Base-by-base conservation (phyloP, 306 rosid species). In the Chamaecrista fasciculata region DNA sequence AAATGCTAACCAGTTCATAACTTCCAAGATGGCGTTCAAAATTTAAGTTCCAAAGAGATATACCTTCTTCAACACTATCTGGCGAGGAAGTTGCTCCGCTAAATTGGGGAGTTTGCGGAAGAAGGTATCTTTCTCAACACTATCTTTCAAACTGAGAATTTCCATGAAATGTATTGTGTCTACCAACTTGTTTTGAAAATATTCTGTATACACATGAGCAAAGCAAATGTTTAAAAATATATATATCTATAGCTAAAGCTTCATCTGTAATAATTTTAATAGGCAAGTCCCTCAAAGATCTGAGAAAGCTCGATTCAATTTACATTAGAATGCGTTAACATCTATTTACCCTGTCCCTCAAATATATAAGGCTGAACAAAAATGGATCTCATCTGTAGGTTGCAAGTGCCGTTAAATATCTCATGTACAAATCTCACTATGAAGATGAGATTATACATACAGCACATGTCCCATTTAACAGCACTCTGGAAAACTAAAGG, bases 111-210 rank as follows among this genome's bases (percentile, higher is more conserved):
- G 99, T 85, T 91, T 95, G 77, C 97, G 96, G 86, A 95, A 95
- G 87, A 95, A 95, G 56, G 97, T 84, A 82, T 95, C 97, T 80
- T 87, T 95, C 84, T 95, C 99, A 75, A 95, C 90, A 60, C 99
- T 95, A 59, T 95, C 99, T 81, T 95, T 95, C 80, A 95, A 76
- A 82, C 87, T 95, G 42, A 95, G 91, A 85, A 95, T 89, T 78
- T 95, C 99, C 99, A 95, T 95, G 83, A 95, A 95, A 79, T 89
- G 97, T 72, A 95, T 95, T 33, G 99, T 91, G 78, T 89, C 99
- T 66, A 95, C 97, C 86, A 95, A 72, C 89, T 91, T 91, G 81
- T 91, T 91, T 80, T 95, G 99, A 80, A 95, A 95, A 91, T 91
- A 95, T 80, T 89, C 99, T 95, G 90, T 81, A 58, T 56, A 81